Evolutionary conservation across 2,329 filamentous ascomycete genomes (phyloP), one percentile per base, ranked within the genome.

Genomic region (Alternaria atra): DNA sequence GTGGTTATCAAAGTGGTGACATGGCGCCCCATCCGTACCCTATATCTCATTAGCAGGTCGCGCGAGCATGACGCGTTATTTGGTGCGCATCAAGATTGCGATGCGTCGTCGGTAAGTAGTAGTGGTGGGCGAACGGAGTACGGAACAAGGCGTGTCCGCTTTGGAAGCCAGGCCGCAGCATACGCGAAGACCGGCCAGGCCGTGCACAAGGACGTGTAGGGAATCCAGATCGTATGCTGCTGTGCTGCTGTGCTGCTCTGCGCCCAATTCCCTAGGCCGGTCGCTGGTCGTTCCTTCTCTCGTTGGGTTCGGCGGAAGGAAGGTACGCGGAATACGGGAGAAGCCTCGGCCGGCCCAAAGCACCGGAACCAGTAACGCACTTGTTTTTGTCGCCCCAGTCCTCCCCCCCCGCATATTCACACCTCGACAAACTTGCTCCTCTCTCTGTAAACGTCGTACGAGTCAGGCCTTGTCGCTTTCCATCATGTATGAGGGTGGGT

Each of bases 311-410:
- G 29, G 39, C 51, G 56, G 55, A 46, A 55, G 52, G 60, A 48
- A 51, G 39, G 47, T 47, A 43, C 50, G 54, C 60, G 37, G 55
- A 52, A 46, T 55, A 63, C 60, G 60, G 60, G 60, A 63, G 47
- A 63, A 60, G 46, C 56, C 60, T 63, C 52, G 60, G 48, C 60
- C 56, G 60, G 37, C 60, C 60, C 60, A 63, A 46, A 29, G 52
- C 32, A n/a, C 40, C 60, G 60, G 60, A 54, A 52, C 59, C 35
- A 58, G 20, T 23, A 32, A 42, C 17, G 27, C 57, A 39, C 23
- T n/a, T 39, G 25, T 40, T 25, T 23, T n/a, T 35, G 27, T 20
- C 39, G 34, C 20, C 46, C 32, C 23, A 47, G 27, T 42, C 43
- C 23, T 6, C 52, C 32, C 9, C 5, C 34, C 50, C 34, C 50